Evolutionary conservation across 2,329 filamentous ascomycete genomes (phyloP).

Genomic region (Alternaria infectoria): DNA sequence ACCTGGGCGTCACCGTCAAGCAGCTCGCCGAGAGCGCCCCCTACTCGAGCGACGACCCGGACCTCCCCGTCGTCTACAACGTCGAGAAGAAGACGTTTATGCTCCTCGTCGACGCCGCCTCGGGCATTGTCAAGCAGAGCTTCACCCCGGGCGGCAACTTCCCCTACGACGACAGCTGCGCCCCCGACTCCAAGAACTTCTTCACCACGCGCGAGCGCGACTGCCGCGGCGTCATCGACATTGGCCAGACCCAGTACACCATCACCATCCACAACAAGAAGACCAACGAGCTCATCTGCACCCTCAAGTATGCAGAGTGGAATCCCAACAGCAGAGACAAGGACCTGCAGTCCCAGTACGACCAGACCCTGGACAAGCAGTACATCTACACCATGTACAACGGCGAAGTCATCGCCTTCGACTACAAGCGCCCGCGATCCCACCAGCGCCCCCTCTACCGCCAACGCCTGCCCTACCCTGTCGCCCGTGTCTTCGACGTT

Average conservation of each 20-base stretch:
- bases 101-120: slow-evolving; percentile 86
- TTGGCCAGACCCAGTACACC: slow-evolving; percentile 88
- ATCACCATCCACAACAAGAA: slow-evolving; percentile 81
- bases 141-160: slow-evolving; percentile 78
- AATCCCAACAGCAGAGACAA: slow-evolving; percentile 87
- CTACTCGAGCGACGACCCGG: slow-evolving; percentile 71
- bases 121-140: slow-evolving; percentile 79
- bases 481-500: slow-evolving; percentile 88
- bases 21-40: slow-evolving; percentile 83
- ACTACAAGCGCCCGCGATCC: slow-evolving; percentile 61
- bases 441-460: slow-evolving; percentile 40
- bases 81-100: slow-evolving; percentile 90
- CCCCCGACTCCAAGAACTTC: slow-evolving; percentile 61
- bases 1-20: slow-evolving; percentile 79
- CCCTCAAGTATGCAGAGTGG: slow-evolving; percentile 93
- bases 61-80: slow-evolving; percentile 79
- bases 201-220: slow-evolving; percentile 62
- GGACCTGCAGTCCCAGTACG: slow-evolving; percentile 85
- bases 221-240: slow-evolving; percentile 78
- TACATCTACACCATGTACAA: slow-evolving; percentile 90
- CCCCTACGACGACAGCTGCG: slow-evolving; percentile 77
- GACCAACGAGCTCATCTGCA: slow-evolving; percentile 79
- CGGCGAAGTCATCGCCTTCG: slow-evolving; percentile 81
- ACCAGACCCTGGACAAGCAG: slow-evolving; percentile 78
- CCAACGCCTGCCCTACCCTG: slow-evolving; percentile 75